A percentile compares a stretch with the other conserved stretches of the same genome.
These are phyloP conservation scores for Trichoderma atrobrunneum DNA, from an alignment of 2,329 filamentous ascomycete genomes.

Conservation along the genomic window DNA sequence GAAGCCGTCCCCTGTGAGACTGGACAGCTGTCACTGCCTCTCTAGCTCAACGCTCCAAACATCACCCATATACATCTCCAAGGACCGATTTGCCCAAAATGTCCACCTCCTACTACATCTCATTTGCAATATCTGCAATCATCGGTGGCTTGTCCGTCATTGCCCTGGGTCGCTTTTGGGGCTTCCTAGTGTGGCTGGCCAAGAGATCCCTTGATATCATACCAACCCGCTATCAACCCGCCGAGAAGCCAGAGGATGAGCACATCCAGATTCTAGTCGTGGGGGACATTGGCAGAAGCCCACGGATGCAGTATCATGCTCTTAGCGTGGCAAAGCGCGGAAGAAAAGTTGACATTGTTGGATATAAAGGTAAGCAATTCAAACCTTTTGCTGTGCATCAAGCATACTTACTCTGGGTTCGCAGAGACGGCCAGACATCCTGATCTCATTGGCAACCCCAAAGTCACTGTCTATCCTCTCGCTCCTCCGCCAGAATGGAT, in stretches of 20 bases:
- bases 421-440: conserved; percentile 78
- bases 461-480: conserved; percentile 70
- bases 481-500: conserved; percentile 64
- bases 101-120: not conserved
- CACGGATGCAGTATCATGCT: conserved; percentile 98
- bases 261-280: conserved; percentile 81
- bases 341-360: conserved; percentile 77
- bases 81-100: not conserved
- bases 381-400: not conserved
- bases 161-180: conserved; percentile 28
- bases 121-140: conserved; percentile 36
- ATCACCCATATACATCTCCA: not conserved
- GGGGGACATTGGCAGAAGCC: conserved; percentile 91
- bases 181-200: conserved; percentile 25
- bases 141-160: conserved; percentile 36
- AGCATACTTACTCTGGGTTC: not conserved
- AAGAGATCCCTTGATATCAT: conserved; percentile 26
- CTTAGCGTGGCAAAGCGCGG: conserved; percentile 84
- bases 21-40: conserved; percentile 2
- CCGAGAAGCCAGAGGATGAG: conserved; percentile 37
- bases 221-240: conserved; percentile 37
- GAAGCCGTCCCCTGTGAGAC: not conserved
- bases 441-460: conserved; percentile 65
- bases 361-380: conserved; percentile 67
- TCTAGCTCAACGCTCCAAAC: not conserved